Conservation (phyloP, 306 rosid genomes). For the Luffa acutangula region DNA sequence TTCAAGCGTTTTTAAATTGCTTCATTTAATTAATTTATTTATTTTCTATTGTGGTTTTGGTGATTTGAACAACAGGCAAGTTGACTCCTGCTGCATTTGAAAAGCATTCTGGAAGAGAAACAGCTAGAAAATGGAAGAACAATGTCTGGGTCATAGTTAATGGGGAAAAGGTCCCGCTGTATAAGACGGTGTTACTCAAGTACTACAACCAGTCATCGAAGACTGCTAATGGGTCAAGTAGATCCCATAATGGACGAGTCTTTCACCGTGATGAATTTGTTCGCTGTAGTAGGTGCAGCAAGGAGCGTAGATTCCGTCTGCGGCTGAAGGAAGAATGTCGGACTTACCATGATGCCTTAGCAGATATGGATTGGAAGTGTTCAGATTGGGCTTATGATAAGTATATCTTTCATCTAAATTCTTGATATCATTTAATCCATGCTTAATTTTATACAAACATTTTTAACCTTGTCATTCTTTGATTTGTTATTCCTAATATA, state of each 20-base stretch:
- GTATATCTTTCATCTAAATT: conserved; percentile 27
- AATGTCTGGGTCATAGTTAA: conserved; percentile 84
- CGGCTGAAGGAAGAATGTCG: conserved; percentile 84
- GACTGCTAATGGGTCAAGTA: conserved; percentile 50
- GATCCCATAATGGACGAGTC: conserved; percentile 55
- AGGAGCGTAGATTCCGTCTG: conserved; percentile 87
- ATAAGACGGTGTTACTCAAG: conserved; percentile 78
- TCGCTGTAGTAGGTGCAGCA: conserved; percentile 61
- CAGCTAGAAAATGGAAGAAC: conserved; percentile 97
- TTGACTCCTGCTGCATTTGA: conserved; percentile 92
- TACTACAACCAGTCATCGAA: conserved; percentile 72
- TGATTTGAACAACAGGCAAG: conserved; percentile 42
- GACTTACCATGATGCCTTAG: conserved; percentile 75
- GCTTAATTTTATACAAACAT: not conserved
- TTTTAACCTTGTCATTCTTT: not conserved
- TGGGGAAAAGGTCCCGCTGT: conserved; percentile 84
- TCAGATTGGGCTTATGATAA: conserved; percentile 75
- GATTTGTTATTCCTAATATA: not conserved
- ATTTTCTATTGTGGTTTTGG: conserved; percentile 1
- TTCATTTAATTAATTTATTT: not conserved
- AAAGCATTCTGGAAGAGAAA: conserved; percentile 96
- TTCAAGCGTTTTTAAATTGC: not conserved
- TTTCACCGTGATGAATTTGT: conserved; percentile 89
- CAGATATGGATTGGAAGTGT: conserved; percentile 72
- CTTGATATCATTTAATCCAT: not conserved